A percentile compares a stretch with the other conserved stretches of the same genome.
phyloP scores from a whole-genome alignment of 2,329 filamentous ascomycete species.

The Aspergillus sp. region DNA sequence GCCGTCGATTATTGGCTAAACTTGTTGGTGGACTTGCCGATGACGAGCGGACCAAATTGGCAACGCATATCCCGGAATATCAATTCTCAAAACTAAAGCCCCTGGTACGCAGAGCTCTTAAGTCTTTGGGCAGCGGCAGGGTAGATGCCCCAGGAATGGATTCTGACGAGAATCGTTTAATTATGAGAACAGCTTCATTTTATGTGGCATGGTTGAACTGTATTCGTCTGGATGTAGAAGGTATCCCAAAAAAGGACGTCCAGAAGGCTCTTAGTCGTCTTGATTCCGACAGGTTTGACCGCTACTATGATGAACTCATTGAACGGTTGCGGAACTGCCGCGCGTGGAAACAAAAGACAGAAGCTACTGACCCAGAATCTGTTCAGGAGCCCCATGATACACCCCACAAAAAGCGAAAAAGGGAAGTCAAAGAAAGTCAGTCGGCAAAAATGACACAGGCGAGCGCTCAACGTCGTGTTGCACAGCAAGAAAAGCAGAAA shows the following conservation, averaged over 20 bases:
- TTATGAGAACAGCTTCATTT: constrained; percentile 27
- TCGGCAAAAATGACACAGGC: constrained; percentile 56
- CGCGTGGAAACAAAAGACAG: constrained; percentile 9
- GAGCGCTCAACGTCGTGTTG: constrained; percentile 53
- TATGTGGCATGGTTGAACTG: constrained; percentile 36
- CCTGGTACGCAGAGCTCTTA: constrained; percentile 17
- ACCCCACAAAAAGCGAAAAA: constrained; percentile 50
- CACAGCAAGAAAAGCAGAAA: constrained; percentile 55
- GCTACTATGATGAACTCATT: constrained; percentile 32
- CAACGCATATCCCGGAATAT: constrained; percentile 15
- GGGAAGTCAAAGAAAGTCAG: constrained; percentile 49
- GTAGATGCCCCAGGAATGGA: constrained; percentile 9
- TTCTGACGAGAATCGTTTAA: constrained; percentile 5
- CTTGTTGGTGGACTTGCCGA: constrained; percentile 21
- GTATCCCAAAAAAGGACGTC: constrained; percentile 22
- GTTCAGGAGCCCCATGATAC: constrained; percentile 18
- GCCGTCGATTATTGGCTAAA: constrained; percentile 34
- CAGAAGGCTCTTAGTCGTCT: constrained; percentile 24
- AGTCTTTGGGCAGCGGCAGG: constrained; percentile 11
- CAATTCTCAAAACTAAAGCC: constrained; percentile 10
- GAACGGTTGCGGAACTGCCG: constrained; percentile 21
- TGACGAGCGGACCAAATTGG: constrained; percentile 20
- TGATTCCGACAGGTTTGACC: constrained; percentile 24
- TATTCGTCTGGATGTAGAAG: constrained; percentile 17
- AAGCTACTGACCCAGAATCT: not conserved